Conservation (phyloP, 148 eudicot genomes). For the Silene latifolia region DNA sequence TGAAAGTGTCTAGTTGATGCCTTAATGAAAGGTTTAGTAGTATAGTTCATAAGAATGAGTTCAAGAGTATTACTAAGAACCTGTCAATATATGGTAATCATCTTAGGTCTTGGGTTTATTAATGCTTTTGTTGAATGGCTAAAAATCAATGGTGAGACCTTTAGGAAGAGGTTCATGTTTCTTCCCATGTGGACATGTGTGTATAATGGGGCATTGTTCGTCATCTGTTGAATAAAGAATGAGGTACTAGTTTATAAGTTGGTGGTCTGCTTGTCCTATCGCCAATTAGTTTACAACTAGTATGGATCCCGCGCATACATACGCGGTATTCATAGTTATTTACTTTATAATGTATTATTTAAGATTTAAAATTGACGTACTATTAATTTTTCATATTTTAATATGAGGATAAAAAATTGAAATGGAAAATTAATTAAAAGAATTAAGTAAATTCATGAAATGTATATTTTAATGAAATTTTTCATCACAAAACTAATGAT, state of each 20-base stretch:
- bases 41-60: neutral
- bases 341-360: too few species aligned
- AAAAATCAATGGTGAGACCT: neutral
- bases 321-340: too few species aligned
- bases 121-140: neutral
- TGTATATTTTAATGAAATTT: too few species aligned
- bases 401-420: too few species aligned
- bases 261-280: neutral
- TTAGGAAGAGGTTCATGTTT: neutral
- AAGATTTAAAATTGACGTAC: too few species aligned
- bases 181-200: neutral
- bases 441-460: too few species aligned
- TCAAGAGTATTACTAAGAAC: neutral
- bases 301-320: too few species aligned
- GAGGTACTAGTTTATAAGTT: neutral
- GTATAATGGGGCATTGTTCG: neutral
- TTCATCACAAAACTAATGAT: too few species aligned
- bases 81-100: neutral
- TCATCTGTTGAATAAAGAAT: neutral
- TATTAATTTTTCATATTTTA: too few species aligned
- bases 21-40: neutral
- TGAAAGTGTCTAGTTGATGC: neutral
- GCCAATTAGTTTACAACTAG: too few species aligned
- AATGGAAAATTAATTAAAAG: too few species aligned
- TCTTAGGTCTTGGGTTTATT: neutral